Evolutionary conservation across 2,329 filamentous ascomycete genomes (phyloP).

Genomic region (Pseudocercospora vitis): DNA sequence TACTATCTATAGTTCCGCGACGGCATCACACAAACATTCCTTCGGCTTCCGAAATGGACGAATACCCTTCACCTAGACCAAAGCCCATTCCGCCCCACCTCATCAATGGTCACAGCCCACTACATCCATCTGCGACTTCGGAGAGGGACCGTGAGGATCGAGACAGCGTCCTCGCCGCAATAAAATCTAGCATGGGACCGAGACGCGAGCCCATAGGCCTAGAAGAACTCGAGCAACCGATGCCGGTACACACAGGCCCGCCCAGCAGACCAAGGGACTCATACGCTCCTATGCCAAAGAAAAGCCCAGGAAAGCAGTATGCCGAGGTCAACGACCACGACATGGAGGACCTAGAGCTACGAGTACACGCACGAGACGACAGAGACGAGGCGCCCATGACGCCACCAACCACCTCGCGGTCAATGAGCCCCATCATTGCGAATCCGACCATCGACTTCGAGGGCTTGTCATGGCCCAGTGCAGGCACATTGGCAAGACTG

Average conservation of each 20-base stretch:
- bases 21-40: neutral
- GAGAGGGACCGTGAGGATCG: conserved; percentile 53
- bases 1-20: conserved; percentile 38
- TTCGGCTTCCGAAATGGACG: conserved; percentile 42
- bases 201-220: conserved; percentile 49
- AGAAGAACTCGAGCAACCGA: conserved; percentile 35
- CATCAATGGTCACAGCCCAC: conserved; percentile 56
- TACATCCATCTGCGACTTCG: conserved; percentile 46
- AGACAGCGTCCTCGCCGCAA: conserved; percentile 59
- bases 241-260: conserved; percentile 11
- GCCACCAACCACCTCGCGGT: conserved; percentile 53
- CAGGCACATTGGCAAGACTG: conserved; percentile 33
- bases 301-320: conserved; percentile 30
- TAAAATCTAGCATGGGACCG: conserved; percentile 57
- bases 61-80: conserved; percentile 39
- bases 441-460: conserved; percentile 56
- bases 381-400: conserved; percentile 55
- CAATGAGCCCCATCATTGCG: conserved; percentile 51
- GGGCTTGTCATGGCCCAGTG: conserved; percentile 57
- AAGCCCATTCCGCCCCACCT: conserved; percentile 59
- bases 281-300: conserved; percentile 12
- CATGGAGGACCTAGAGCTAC: conserved; percentile 32
- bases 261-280: conserved; percentile 9
- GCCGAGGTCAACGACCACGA: conserved; percentile 50
- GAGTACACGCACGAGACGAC: conserved; percentile 48